Conservation (phyloP, 805 yeast species). For the Kodamaea kakaduensis region DNA sequence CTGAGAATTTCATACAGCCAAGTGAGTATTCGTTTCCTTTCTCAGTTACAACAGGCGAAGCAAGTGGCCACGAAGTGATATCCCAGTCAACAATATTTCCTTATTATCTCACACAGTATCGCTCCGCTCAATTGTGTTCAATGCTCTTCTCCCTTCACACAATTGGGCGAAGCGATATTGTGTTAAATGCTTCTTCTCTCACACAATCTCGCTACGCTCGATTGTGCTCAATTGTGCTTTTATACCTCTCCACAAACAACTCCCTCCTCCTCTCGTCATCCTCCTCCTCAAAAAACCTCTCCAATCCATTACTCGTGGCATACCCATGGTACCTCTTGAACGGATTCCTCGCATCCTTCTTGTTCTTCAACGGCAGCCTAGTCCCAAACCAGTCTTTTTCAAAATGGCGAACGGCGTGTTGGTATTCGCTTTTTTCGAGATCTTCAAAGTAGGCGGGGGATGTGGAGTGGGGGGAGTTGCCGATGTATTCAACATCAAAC, state of each 20-base stretch:
- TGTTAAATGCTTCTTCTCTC: too few species aligned
- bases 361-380: conserved; percentile 38
- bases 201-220: too few species aligned
- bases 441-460: conserved; percentile 42
- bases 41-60: too few species aligned
- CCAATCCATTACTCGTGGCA: conserved; percentile 18
- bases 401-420: conserved; percentile 53
- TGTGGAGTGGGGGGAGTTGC: conserved; percentile 54
- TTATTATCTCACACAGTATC: too few species aligned
- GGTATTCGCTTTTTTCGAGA: conserved; percentile 45
- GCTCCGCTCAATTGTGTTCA: too few species aligned
- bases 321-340: conserved; percentile 38
- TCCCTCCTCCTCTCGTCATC: conserved; percentile 1
- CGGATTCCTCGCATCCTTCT: conserved; percentile 57
- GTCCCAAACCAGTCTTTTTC: conserved; percentile 55
- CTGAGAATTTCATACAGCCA: too few species aligned
- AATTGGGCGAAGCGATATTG: too few species aligned
- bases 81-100: too few species aligned
- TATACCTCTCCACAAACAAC: background rate
- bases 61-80: too few species aligned
- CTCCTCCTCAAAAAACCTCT: conserved; percentile 6
- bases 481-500: conserved; percentile 48
- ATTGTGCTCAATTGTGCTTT: too few species aligned
- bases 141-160: too few species aligned
- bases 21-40: too few species aligned